Evolutionary conservation across 306 rosid genomes (phyloP), one percentile per base, ranked within the genome.

Genomic region (Glycyrrhiza uralensis): DNA sequence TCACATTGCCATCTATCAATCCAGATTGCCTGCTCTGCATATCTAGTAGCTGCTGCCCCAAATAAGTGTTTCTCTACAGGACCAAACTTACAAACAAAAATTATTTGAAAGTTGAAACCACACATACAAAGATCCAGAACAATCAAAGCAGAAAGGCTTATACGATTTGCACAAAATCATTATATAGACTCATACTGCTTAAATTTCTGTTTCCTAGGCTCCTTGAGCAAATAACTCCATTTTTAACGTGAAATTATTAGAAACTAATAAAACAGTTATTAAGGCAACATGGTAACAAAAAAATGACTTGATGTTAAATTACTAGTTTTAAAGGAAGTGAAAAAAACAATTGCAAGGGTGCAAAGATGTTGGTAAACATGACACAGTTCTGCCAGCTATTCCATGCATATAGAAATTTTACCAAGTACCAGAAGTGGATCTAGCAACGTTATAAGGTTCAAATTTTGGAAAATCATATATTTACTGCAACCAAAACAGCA

Each of bases 1-100:
- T 76, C 63, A 60, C 69, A 38, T 6, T 74, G 54, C 69, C 72
- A 77, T 58, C 57, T 69, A 66, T 65, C 29, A 20, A 2, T 45
- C 60, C 75, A 63, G 79, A 80, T 73, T 72, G 71, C 72, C 80
- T 80, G 49, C 78, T 76, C 76, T 82, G 79, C 74, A 66, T 64
- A 77, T 81, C 90, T 76, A 56, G 81, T 64, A 89, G 24, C 39
- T 70, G 71, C 71, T 36, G 79, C 86, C 89, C 92, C 88, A 92
- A 86, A 83, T 74, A 67, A 69, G 72, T 20, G 72, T 83, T 80
- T 82, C 86, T 87, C 97, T 89, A 61, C 74, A 65, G 52, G 56
- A 77, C 13, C 63, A 85, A 62, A 81, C n/a, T 12, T 38, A 71
- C 63, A 12, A 73, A 61, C 47, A n/a, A 49, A 26, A 71, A 36